These are phyloP conservation scores for Citrullus amarus DNA, from an alignment of 306 rosid species.

Conservation along the genomic window DNA sequence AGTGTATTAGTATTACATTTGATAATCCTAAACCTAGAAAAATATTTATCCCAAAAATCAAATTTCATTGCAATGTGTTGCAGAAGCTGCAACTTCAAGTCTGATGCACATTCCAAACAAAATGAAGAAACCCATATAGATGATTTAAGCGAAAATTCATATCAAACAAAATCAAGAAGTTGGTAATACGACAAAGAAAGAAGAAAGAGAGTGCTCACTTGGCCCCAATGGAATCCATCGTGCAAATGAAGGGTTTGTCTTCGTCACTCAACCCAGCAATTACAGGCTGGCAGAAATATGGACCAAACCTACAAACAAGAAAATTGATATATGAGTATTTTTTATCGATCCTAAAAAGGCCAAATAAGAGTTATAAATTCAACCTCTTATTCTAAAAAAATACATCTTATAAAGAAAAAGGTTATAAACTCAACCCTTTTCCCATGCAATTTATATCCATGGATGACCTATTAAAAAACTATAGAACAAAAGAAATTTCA, in stretches of 20 bases:
- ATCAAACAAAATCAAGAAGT: not conserved
- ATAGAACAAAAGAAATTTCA: not conserved
- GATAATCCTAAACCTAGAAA: not conserved
- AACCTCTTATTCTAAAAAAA: not conserved
- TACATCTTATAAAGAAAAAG: too few relatives aligned
- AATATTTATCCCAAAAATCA: not conserved
- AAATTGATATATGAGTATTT: not conserved
- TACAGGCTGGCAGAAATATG: slow-evolving; percentile 89
- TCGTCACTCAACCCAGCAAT: slow-evolving; percentile 91
- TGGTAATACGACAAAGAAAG: not conserved
- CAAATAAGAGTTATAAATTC: not conserved
- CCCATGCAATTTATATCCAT: not conserved
- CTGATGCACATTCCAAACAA: not conserved
- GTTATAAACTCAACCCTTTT: not conserved
- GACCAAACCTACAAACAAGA: slow-evolving; percentile 60
- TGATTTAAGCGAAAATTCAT: not conserved
- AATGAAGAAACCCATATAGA: not conserved
- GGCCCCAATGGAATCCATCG: slow-evolving; percentile 94
- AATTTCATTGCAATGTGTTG: not conserved
- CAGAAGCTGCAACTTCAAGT: not conserved
- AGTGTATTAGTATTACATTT: not conserved
- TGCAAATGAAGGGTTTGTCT: slow-evolving; percentile 89
- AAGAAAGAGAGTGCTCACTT: slow-evolving; percentile 41
- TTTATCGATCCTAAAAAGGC: not conserved
- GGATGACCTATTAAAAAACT: not conserved